These are phyloP conservation scores for Aspergillus glaucus DNA, from an alignment of 2,329 filamentous ascomycete species.

Conservation along the genomic window DNA sequence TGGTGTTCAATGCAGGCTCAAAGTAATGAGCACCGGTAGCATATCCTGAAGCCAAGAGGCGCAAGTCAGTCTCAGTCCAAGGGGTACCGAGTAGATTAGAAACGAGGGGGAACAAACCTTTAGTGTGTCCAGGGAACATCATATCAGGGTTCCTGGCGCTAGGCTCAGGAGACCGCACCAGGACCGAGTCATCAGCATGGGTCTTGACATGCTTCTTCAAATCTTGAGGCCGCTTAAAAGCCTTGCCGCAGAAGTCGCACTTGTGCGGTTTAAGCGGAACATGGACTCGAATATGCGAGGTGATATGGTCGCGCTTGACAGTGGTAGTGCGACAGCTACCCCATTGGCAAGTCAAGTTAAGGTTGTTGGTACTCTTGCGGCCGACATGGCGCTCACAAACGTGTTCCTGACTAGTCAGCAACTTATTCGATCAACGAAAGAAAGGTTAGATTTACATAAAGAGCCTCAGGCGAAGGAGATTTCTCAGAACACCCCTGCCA, in stretches of 20 bases:
- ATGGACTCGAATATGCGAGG: conserved; percentile 95
- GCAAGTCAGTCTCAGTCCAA: background rate
- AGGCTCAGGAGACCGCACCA: conserved; percentile 58
- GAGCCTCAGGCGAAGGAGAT: conserved; percentile 51
- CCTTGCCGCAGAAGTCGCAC: conserved; percentile 97
- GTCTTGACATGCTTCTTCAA: conserved; percentile 99
- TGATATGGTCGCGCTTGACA: conserved; percentile 98
- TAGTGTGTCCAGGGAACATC: conserved; percentile 34
- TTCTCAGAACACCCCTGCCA: conserved; percentile 59
- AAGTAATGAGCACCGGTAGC: conserved; percentile 50
- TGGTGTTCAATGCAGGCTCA: conserved; percentile 45
- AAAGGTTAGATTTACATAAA: conserved; percentile 49
- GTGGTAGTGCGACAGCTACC: conserved; percentile 92
- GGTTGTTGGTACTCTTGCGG: conserved; percentile 97
- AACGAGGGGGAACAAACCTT: conserved; percentile 21
- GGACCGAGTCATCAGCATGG: conserved; percentile 88
- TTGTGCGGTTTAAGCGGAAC: conserved; percentile 99
- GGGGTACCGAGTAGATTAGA: conserved; percentile 4
- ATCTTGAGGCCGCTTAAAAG: conserved; percentile 98
- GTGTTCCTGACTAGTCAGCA: conserved; percentile 62
- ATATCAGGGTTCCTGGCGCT: conserved; percentile 41
- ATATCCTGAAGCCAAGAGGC: conserved; percentile 18
- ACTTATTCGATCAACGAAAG: background rate
- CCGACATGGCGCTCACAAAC: conserved; percentile 98
- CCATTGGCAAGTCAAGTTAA: conserved; percentile 97